These are phyloP conservation scores for Hypoxylon lenormandii DNA, from an alignment of 495 filamentous ascomycete genomes.

Conservation along the genomic window DNA sequence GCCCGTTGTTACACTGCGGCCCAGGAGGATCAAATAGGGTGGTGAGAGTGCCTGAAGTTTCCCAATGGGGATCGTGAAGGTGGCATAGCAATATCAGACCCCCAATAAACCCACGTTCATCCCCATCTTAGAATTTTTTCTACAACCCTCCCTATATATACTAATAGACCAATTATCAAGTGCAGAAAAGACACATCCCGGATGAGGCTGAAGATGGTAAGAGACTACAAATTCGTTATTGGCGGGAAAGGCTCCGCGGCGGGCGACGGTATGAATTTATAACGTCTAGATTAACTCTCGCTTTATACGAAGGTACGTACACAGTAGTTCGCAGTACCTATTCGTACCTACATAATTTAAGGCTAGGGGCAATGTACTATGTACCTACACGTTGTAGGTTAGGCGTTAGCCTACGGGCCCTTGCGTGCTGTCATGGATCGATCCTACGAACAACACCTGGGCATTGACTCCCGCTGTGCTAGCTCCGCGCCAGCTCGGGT, in stretches of 20 bases:
- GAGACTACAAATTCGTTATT: conserved; percentile 4
- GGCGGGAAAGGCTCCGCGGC: conserved; percentile 26
- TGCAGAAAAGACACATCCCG: conserved; percentile 18
- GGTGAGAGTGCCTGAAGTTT: conserved; percentile 13
- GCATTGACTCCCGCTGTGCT: conserved; percentile 32
- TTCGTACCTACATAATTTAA: too few species aligned
- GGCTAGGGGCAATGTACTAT: not conserved
- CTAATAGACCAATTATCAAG: conserved; percentile 8
- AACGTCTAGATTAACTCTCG: conserved; percentile 13
- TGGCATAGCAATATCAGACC: conserved; percentile 18
- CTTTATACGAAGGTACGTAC: conserved; percentile 6
- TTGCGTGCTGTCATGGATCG: conserved; percentile 20
- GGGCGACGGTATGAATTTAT: conserved; percentile 17
- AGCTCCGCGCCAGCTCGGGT: not conserved
- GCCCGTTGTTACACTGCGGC: conserved; percentile 30
- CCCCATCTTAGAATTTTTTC: not conserved
- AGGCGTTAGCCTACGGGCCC: conserved; percentile 9
- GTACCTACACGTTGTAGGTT: too few species aligned
- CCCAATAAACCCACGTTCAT: not conserved
- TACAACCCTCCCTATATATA: conserved; percentile 4
- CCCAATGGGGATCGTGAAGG: conserved; percentile 2
- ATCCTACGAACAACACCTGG: not conserved
- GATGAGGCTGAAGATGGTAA: conserved; percentile 42
- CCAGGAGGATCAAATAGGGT: conserved; percentile 11
- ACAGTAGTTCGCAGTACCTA: not conserved